Percentiles rank a stretch among this genome's conserved stretches.
Evolutionary conservation across 371 early-diverging fungal genomes (phyloP).

Genomic region (Syncephalastrum contaminatum): DNA sequence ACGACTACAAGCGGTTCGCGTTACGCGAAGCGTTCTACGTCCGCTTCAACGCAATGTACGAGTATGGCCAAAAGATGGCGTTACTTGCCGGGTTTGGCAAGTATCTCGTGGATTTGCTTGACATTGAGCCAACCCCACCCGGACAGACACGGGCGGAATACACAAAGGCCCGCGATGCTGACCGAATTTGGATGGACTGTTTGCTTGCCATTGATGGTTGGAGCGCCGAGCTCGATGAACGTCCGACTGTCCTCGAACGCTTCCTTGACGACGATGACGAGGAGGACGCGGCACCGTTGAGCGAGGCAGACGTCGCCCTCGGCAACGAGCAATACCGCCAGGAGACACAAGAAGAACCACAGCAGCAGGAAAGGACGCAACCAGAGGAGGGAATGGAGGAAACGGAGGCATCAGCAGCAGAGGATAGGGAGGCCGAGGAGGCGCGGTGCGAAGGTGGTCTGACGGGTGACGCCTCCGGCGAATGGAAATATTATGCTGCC

Average conservation of each 20-base stretch:
- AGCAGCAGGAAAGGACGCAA: no score
- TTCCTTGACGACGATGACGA: neutral
- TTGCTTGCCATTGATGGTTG: constrained; percentile 38
- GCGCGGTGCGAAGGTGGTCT: no score
- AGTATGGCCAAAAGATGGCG: constrained; percentile 41
- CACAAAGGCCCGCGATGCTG: constrained; percentile 29
- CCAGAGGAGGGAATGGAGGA: no score
- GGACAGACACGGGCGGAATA: constrained; percentile 21
- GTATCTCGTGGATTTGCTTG: constrained; percentile 41
- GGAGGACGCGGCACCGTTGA: constrained; percentile 10
- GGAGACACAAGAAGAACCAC: no score
- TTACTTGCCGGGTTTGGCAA: constrained; percentile 46
- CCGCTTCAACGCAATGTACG: constrained; percentile 43
- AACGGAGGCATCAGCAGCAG: no score
- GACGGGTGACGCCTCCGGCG: no score
- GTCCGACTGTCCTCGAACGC: constrained; percentile 25
- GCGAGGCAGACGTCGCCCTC: constrained; percentile 1
- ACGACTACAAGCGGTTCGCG: constrained; percentile 48
- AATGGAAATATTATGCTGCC: no score
- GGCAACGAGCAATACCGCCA: no score
- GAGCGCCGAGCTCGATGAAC: constrained; percentile 37
- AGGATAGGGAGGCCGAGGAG: no score
- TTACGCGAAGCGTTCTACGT: constrained; percentile 47
- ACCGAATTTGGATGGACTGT: constrained; percentile 38
- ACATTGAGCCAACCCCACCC: constrained; percentile 31